Percentiles rank a stretch among this genome's conserved stretches.
Conservation (phyloP, 768 basidiomycete species). For the Leccinellum albellum region DNA sequence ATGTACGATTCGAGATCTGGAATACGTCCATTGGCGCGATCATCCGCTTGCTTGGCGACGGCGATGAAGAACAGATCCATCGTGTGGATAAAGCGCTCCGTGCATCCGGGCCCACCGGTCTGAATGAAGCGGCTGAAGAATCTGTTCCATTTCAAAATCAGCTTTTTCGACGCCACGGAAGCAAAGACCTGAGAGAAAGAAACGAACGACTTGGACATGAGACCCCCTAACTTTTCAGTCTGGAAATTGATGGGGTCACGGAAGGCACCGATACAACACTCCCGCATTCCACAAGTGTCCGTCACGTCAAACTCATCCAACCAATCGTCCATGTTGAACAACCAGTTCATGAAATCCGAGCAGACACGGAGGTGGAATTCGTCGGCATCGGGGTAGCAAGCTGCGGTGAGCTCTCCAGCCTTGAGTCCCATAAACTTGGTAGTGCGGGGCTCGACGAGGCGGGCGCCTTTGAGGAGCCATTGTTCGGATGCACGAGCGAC, state of each 20-base stretch:
- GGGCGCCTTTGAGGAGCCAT: conserved; percentile 31
- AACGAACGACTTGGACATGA: conserved; percentile 35
- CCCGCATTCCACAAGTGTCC: conserved; percentile 30
- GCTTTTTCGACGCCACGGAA: not conserved
- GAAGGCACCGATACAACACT: conserved; percentile 29
- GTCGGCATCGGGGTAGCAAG: conserved; percentile 57
- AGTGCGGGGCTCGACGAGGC: conserved; percentile 28
- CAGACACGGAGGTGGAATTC: conserved; percentile 57
- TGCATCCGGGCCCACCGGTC: conserved; percentile 39
- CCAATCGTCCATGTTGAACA: conserved; percentile 43
- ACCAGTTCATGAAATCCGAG: conserved; percentile 59
- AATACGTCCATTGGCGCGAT: conserved; percentile 35
- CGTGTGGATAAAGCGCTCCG: conserved; percentile 37
- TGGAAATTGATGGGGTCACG: conserved; percentile 26
- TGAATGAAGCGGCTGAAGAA: conserved; percentile 37
- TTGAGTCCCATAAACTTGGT: conserved; percentile 53
- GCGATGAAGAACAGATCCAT: conserved; percentile 42
- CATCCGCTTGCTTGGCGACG: conserved; percentile 41
- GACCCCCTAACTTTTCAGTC: conserved; percentile 27
- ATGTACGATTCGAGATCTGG: conserved; percentile 54
- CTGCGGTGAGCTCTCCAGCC: conserved; percentile 63
- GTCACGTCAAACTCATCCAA: conserved; percentile 37
- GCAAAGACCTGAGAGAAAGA: not conserved
- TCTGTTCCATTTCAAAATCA: conserved; percentile 19
- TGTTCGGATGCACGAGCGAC: conserved; percentile 37